Percentiles rank a stretch among this genome's conserved stretches.
These are phyloP conservation scores for Sporothrix protearum DNA, from an alignment of 2,329 filamentous ascomycete genomes.

Conservation along the genomic window DNA sequence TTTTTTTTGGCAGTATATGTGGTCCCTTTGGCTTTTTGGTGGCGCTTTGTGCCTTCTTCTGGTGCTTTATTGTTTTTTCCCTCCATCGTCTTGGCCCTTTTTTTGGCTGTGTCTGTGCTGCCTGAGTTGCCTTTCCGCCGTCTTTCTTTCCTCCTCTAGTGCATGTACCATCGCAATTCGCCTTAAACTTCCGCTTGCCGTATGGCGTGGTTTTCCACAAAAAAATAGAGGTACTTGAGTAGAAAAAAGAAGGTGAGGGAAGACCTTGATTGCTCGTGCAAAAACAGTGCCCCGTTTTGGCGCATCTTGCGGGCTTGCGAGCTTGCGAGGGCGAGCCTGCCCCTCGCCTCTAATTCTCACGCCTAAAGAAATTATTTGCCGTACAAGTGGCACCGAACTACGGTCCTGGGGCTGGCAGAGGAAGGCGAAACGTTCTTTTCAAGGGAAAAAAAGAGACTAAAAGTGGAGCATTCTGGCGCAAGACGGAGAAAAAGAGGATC, in stretches of 20 bases:
- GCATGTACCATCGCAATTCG: neutral
- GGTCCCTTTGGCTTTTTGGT: neutral
- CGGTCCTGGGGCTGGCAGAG: neutral
- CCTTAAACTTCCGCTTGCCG: neutral
- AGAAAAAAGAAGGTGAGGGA: neutral
- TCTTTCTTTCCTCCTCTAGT: neutral
- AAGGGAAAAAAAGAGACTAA: slow-evolving; percentile 1
- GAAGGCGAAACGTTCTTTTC: neutral
- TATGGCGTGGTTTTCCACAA: slow-evolving; percentile 15
- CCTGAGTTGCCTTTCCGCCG: neutral
- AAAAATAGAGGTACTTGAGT: neutral
- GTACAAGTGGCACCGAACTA: neutral
- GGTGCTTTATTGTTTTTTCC: neutral
- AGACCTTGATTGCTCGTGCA: neutral
- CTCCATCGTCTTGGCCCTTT: neutral
- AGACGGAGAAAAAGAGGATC: neutral
- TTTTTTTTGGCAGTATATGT: neutral
- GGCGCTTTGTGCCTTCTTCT: neutral
- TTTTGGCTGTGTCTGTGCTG: neutral
- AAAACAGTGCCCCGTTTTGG: neutral
- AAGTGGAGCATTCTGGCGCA: too few relatives aligned
- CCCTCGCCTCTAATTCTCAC: neutral
- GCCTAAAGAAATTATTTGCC: neutral
- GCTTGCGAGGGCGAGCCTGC: too few relatives aligned
- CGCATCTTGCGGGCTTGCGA: neutral